Evolutionary conservation across 306 rosid species (phyloP).

Genomic region (Purshia tridentata): DNA sequence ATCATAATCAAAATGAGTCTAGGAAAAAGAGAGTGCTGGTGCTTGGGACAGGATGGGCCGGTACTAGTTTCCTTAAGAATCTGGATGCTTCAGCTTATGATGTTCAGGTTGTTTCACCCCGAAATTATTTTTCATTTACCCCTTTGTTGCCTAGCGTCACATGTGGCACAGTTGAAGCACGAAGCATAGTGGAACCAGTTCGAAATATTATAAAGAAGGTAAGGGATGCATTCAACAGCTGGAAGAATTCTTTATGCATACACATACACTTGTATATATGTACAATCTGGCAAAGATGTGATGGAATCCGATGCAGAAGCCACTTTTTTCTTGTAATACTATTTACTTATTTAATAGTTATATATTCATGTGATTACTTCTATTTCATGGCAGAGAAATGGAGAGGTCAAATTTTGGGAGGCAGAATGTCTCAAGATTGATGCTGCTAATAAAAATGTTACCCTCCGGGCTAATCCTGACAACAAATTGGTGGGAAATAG

Average conservation of each 20-base stretch:
- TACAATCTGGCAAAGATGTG: too few relatives aligned
- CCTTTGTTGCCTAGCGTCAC: constrained; percentile 94
- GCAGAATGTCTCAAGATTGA: constrained; percentile 90
- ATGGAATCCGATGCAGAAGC: too few relatives aligned
- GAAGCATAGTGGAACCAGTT: constrained; percentile 90
- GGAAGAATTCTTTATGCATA: not conserved
- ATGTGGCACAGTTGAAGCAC: constrained; percentile 95
- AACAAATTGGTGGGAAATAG: constrained; percentile 51
- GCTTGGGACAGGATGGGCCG: constrained; percentile 99
- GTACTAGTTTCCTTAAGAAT: constrained; percentile 84
- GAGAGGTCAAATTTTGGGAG: constrained; percentile 72
- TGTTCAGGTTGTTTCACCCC: constrained; percentile 85
- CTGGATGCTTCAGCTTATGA: constrained; percentile 79
- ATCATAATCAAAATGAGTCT: constrained; percentile 23
- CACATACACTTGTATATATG: not conserved
- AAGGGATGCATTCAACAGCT: constrained; percentile 21
- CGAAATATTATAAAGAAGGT: constrained; percentile 89
- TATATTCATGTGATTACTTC: not conserved
- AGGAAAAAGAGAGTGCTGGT: constrained; percentile 77
- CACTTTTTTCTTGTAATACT: too few relatives aligned
- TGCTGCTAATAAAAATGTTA: constrained; percentile 65
- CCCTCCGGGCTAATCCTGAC: constrained; percentile 55
- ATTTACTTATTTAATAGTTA: not conserved
- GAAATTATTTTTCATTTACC: constrained; percentile 91
- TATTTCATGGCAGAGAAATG: constrained; percentile 56